Evolutionary conservation across 2,329 filamentous ascomycete genomes (phyloP), one percentile per base, ranked within the genome.

Genomic region (Ascocoryne sarcoides): DNA sequence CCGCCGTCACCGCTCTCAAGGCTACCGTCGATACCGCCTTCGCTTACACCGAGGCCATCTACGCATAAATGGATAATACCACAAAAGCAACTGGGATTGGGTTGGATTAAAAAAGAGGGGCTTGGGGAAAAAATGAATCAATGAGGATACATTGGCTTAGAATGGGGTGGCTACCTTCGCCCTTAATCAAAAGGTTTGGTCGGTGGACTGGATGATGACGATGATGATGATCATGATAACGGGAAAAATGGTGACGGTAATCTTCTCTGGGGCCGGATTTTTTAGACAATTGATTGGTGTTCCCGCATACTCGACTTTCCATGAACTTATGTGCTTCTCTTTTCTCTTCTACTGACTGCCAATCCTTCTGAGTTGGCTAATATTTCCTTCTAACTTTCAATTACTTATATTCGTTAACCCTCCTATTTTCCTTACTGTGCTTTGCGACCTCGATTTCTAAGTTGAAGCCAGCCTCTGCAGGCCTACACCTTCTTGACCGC

Each of bases 21-120:
- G 32, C 31, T 17, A 18, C 10, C 8, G 20, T 44, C 23, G 42
- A 44, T 34, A 28, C 32, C 32, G 42, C 42, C 10, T 37, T 45
- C 19, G 18, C 35, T 26, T 12, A 7, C 23, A 26, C 23, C 23
- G 23, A 26, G 23, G 23, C 23, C 12, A 26, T 26, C 23, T 26
- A 26, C 23, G 23, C 23, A 26, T 26, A 26, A 26, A 26, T 26
- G 23, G 23, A 26, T 7, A 26, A 26, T 26, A 26, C 7, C 7
- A 26, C 23, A 26, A 26, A 26, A 26, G 23, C 7, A 26, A 26
- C 12, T 26, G 23, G 23, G 12, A 26, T 7, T 7, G 12, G 12
- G 23, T 7, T 26, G 7, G 23, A 26, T 26, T 26, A 12, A n/a
- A n/a, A n/a, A n/a, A n/a, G n/a, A n/a, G n/a, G n/a, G n/a, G n/a